Percentiles rank a stretch among this genome's conserved stretches.
Conservation (phyloP, 371 early-diverging fungal species). For the Mortierella sp. region DNA sequence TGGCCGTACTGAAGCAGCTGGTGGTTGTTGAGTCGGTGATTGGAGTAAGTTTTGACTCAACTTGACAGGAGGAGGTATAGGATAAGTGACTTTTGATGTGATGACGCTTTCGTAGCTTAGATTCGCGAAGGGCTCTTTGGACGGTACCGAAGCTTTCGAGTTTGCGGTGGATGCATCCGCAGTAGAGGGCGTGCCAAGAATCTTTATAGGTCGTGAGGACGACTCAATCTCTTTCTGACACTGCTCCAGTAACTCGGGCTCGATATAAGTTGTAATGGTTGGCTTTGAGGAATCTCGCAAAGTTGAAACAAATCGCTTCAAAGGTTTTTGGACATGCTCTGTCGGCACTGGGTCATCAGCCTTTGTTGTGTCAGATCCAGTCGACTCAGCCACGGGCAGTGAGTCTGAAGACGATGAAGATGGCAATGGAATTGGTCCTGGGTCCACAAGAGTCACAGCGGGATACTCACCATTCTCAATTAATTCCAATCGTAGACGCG, state of each 20-base stretch:
- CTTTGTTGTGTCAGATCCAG: not conserved
- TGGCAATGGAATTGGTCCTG: constrained; percentile 34
- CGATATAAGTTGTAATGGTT: constrained; percentile 50
- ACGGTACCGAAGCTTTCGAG: not conserved
- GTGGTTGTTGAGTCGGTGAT: constrained; percentile 14
- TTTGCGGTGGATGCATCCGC: not conserved
- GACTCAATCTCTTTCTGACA: constrained; percentile 31
- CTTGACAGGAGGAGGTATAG: constrained; percentile 54
- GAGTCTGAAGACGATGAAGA: constrained; percentile 5
- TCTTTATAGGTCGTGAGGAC: constrained; percentile 10
- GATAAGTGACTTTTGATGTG: constrained; percentile 32
- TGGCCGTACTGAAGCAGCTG: not conserved
- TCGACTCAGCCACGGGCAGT: not conserved
- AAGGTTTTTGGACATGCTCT: constrained; percentile 9
- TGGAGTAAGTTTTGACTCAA: constrained; percentile 45
- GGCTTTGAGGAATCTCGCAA: constrained; percentile 50
- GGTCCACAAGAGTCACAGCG: constrained; percentile 45
- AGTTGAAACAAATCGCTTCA: constrained; percentile 50
- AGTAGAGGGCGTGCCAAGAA: not conserved
- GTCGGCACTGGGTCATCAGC: not conserved
- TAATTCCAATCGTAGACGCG: constrained; percentile 27
- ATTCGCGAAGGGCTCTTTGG: not conserved
- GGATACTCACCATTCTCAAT: constrained; percentile 41
- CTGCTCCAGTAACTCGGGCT: constrained; percentile 49
- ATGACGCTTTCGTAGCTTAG: constrained; percentile 20